Percentiles rank a stretch among this genome's conserved stretches.
Evolutionary conservation across 495 filamentous ascomycete genomes (phyloP).

Genomic region (Penicillium robsamsonii): DNA sequence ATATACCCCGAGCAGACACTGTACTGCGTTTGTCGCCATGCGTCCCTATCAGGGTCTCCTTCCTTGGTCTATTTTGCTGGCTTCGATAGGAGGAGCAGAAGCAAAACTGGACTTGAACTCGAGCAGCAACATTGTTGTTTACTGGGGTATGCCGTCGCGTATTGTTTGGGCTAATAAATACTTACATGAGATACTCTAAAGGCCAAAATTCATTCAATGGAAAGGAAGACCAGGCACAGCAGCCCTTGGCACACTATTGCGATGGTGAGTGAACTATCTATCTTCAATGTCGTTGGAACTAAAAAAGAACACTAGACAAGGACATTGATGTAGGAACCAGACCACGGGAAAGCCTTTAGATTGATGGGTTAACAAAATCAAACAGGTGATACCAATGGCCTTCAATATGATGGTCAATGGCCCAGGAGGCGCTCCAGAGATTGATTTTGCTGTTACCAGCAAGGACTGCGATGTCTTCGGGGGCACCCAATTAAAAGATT

Average conservation of each 20-base stretch:
- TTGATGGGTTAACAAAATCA: conserved; percentile 6
- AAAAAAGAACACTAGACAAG: conserved; percentile 20
- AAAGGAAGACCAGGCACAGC: conserved; percentile 47
- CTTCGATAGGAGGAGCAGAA: conserved; percentile 34
- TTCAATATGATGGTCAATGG: conserved; percentile 58
- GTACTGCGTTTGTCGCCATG: conserved; percentile 21
- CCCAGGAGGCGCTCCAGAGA: conserved; percentile 45
- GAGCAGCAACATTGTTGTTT: conserved; percentile 54
- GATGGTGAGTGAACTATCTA: conserved; percentile 41
- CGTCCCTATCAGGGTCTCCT: conserved; percentile 26
- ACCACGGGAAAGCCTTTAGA: no score
- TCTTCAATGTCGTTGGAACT: neutral
- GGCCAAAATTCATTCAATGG: conserved; percentile 59
- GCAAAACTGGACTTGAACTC: conserved; percentile 45
- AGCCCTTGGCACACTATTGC: conserved; percentile 57
- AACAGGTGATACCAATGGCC: conserved; percentile 58
- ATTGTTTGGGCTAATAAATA: neutral
- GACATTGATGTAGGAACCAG: conserved; percentile 40
- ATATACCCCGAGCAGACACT: neutral
- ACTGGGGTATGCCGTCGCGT: conserved; percentile 52
- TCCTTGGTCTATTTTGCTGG: conserved; percentile 26
- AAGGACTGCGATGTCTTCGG: conserved; percentile 56
- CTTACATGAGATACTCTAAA: conserved; percentile 19
- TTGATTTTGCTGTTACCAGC: conserved; percentile 62
- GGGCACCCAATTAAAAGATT: conserved; percentile 55